phyloP scores from a whole-genome alignment of 2,329 filamentous ascomycete species.

The Colletotrichum falcatum region DNA sequence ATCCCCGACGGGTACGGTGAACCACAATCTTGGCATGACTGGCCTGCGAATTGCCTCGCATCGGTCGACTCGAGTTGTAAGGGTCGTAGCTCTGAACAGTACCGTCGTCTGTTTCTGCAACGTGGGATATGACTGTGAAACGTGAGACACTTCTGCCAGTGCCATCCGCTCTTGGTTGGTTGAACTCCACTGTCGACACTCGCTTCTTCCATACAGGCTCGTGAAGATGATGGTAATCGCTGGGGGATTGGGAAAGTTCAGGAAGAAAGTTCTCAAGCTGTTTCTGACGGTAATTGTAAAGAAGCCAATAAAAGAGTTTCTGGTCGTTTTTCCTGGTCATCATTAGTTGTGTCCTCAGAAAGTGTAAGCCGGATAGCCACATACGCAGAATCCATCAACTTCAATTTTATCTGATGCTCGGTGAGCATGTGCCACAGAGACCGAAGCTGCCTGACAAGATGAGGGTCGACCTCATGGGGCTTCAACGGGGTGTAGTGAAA shows the following conservation, averaged over 20 bases:
- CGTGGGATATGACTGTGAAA: slow-evolving; percentile 75
- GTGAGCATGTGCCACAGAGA: slow-evolving; percentile 91
- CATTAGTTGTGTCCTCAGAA: slow-evolving; percentile 43
- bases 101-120: slow-evolving; percentile 63
- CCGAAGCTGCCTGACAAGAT: slow-evolving; percentile 86
- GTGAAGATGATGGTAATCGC: slow-evolving; percentile 87
- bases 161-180: slow-evolving; percentile 57
- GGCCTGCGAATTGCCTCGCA: slow-evolving; percentile 59
- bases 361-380: not conserved
- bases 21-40: slow-evolving; percentile 77
- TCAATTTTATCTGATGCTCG: slow-evolving; percentile 76
- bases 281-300: slow-evolving; percentile 84
- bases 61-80: slow-evolving; percentile 74
- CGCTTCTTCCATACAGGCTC: slow-evolving; percentile 69
- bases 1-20: slow-evolving; percentile 60
- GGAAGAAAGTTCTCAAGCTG: slow-evolving; percentile 89
- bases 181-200: slow-evolving; percentile 72
- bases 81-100: slow-evolving; percentile 82
- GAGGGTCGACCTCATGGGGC: slow-evolving; percentile 78
- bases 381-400: slow-evolving; percentile 59
- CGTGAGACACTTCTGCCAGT: slow-evolving; percentile 67
- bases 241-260: slow-evolving; percentile 84
- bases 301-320: slow-evolving; percentile 90
- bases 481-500: slow-evolving; percentile 69
- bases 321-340: slow-evolving; percentile 82